A percentile compares a stretch with the other conserved stretches of the same genome.
Evolutionary conservation across 2,329 filamentous ascomycete species (phyloP).

Genomic region (Grosmannia clavigera): DNA sequence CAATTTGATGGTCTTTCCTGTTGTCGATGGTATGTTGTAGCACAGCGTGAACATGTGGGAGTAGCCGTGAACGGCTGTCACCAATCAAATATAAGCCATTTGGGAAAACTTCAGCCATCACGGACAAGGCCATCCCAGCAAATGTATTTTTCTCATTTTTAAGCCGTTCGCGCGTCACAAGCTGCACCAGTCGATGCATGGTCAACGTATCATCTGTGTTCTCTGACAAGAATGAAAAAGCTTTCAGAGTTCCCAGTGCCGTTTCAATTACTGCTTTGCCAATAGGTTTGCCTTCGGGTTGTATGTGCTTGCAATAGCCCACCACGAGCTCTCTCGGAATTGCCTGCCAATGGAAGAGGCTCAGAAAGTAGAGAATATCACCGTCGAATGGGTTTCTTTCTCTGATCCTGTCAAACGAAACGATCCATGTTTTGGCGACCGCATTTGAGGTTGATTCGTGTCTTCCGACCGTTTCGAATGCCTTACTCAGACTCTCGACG

Average conservation of each 20-base stretch:
- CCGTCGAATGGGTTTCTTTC: neutral
- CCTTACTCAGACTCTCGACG: neutral
- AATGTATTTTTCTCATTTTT: neutral
- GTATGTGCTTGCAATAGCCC: neutral
- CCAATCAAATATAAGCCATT: too few relatives aligned
- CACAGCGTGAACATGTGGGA: too few relatives aligned
- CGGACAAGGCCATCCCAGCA: neutral
- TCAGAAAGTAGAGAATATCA: neutral
- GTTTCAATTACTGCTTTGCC: neutral
- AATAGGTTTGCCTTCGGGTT: neutral
- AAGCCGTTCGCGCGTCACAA: neutral
- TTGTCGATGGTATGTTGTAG: too few relatives aligned
- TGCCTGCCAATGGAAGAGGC: neutral
- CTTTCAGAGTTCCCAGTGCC: neutral
- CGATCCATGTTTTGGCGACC: neutral
- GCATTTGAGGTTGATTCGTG: neutral
- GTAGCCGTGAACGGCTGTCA: too few relatives aligned
- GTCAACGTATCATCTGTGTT: neutral
- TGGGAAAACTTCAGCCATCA: neutral
- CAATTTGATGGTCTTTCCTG: too few relatives aligned
- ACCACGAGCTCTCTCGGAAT: neutral
- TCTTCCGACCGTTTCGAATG: neutral
- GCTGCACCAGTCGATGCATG: neutral
- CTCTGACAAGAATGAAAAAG: neutral
- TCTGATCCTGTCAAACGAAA: neutral